Conservation (phyloP, 2,329 filamentous ascomycete species). For the Botrytis byssoidea region DNA sequence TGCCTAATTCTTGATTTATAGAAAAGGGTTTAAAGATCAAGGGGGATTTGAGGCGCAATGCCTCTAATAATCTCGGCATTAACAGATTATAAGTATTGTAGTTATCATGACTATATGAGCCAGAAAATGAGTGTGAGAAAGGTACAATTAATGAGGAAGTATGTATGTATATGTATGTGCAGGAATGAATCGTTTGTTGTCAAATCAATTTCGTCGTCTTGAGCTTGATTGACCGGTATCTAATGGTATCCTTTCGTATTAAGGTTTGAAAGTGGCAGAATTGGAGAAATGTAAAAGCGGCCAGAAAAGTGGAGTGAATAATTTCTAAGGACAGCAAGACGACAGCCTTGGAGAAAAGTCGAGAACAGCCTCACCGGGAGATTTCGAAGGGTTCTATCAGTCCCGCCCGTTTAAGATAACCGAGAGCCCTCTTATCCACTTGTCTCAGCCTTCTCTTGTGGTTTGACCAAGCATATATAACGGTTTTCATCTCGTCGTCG, state of each 20-base stretch:
- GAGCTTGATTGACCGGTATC: slow-evolving; percentile 9
- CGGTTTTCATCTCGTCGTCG: neutral
- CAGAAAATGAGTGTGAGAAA: slow-evolving; percentile 20
- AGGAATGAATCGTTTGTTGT: neutral
- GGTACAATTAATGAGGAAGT: neutral
- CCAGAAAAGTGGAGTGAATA: slow-evolving; percentile 12
- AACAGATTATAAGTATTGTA: slow-evolving; percentile 28
- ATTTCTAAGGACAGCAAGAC: slow-evolving; percentile 1
- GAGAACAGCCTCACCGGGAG: slow-evolving; percentile 10
- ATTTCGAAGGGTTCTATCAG: neutral
- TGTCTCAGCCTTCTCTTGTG: slow-evolving; percentile 4
- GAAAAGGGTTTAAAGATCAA: slow-evolving; percentile 24
- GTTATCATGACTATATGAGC: slow-evolving; percentile 31
- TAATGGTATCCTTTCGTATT: slow-evolving; percentile 4
- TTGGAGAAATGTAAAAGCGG: slow-evolving; percentile 17
- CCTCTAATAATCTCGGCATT: slow-evolving; percentile 39
- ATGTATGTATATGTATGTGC: neutral
- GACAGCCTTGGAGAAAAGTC: neutral
- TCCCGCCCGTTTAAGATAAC: slow-evolving; percentile 1
- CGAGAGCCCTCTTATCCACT: neutral
- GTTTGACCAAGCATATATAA: neutral
- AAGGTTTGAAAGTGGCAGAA: slow-evolving; percentile 10
- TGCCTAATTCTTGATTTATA: slow-evolving; percentile 20
- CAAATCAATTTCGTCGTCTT: neutral
- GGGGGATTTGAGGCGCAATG: slow-evolving; percentile 36